Evolutionary conservation across 1,284 basidiomycete species (phyloP), one percentile per base, ranked within the genome.

Genomic region (Ganoderma sinense): DNA sequence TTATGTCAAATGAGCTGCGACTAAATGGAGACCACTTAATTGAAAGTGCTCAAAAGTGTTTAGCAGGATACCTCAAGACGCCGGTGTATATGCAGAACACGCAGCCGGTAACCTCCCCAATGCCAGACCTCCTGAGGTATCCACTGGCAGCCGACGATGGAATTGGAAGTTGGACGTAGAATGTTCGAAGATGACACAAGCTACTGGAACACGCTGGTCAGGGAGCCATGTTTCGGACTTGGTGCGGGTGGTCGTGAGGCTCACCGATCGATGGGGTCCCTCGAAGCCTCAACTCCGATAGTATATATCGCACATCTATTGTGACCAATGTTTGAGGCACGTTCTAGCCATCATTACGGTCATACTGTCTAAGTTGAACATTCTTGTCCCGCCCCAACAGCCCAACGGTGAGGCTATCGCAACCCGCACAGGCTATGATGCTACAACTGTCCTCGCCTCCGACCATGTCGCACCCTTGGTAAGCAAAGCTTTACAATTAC

Each of bases 381-480:
- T 56, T 41, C n/a, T 58, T 18, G 29, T 43, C 16, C 53, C 39
- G 41, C 26, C 29, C 33, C n/a, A 31, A 29, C 11, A 11, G n/a
- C 31, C 20, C 26, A n/a, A 36, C 39, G 31, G 31, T 45, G 62
- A 53, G 62, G 33, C n/a, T 64, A 33, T 56, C 48, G 31, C 45
- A 26, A 48, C 33, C 33, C n/a, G 5, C 26, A 20, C 64, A 33
- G 33, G 62, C 48, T 4, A 65, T 65, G 64, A 65, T 53, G 64
- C 53, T 39, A 65, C 40, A 18, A 26, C 40, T 45, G 40, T 53
- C 29, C 56, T 68, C 18, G 23, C 58, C 2, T 59, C 58, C 62
- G 67, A 41, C 33, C 11, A 18, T 29, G 26, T 61, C 62, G 62
- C 67, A 39, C 7, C 55, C 33, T 59, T 68, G 62, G 66, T 67